Percentiles rank a stretch among this genome's conserved stretches.
These are phyloP conservation scores for Globisporangium mamillatum DNA, from an alignment of 352 stramenopile species.

Conservation along the genomic window DNA sequence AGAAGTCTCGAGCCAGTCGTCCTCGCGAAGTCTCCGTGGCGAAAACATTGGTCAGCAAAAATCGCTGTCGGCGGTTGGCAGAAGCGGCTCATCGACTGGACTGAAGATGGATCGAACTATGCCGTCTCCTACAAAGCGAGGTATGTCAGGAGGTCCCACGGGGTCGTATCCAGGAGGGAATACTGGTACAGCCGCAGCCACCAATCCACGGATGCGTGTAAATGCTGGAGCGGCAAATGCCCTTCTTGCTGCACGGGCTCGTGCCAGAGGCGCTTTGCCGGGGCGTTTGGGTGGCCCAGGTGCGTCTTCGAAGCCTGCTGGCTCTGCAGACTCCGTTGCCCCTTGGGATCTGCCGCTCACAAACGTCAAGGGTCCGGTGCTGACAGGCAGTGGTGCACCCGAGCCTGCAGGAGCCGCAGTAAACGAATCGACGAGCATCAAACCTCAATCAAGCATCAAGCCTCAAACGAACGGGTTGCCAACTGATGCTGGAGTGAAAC, in stretches of 20 bases:
- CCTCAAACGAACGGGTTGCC: conserved; percentile 1
- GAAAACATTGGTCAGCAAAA: conserved; percentile 6
- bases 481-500: neutral
- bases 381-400: conserved; percentile 16
- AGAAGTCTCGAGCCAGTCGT: conserved; percentile 47
- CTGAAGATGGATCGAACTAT: conserved; percentile 32
- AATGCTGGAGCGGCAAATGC: conserved; percentile 62
- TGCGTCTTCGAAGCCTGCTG: conserved; percentile 22
- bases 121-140: conserved; percentile 55
- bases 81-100: conserved; percentile 14
- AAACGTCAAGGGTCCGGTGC: conserved; percentile 28
- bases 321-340: conserved; percentile 45
- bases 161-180: conserved; percentile 25
- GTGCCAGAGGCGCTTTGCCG: conserved; percentile 55
- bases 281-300: conserved; percentile 49
- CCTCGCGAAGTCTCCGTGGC: conserved; percentile 34
- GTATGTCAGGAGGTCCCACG: conserved; percentile 19
- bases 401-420: neutral
- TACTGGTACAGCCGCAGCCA: conserved; percentile 15
- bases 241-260: conserved; percentile 64
- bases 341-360: conserved; percentile 75
- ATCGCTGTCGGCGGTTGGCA: conserved; percentile 9
- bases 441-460: neutral
- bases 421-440: neutral
- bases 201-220: conserved; percentile 34